These are phyloP conservation scores for Decorospora gaudefroyi DNA, from an alignment of 2,329 filamentous ascomycete species.

Conservation along the genomic window DNA sequence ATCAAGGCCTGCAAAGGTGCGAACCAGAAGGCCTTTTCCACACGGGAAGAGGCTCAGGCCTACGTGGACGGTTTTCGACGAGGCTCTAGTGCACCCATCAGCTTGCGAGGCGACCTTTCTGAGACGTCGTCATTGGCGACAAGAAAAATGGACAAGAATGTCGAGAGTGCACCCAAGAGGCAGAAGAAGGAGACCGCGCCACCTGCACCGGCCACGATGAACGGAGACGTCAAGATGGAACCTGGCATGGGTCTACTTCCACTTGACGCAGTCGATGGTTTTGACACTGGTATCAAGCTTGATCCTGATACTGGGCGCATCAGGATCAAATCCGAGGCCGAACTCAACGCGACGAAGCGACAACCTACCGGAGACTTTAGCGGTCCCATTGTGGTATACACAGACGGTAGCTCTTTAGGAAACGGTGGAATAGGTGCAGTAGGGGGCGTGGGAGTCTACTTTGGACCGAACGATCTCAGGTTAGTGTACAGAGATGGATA, in stretches of 20 bases:
- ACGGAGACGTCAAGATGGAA: slow-evolving; percentile 38
- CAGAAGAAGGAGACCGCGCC: slow-evolving; percentile 42
- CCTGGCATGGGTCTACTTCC: slow-evolving; percentile 62
- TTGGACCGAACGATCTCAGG: slow-evolving; percentile 63
- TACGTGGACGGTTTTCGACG: slow-evolving; percentile 62
- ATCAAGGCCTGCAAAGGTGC: slow-evolving; percentile 73
- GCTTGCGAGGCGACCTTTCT: slow-evolving; percentile 34
- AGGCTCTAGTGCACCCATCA: slow-evolving; percentile 29
- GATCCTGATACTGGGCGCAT: slow-evolving; percentile 59
- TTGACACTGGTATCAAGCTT: slow-evolving; percentile 62
- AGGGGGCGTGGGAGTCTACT: slow-evolving; percentile 67
- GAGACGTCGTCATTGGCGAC: slow-evolving; percentile 30
- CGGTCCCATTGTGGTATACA: slow-evolving; percentile 64
- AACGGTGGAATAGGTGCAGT: slow-evolving; percentile 62
- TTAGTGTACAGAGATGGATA: slow-evolving; percentile 38
- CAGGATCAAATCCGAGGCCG: slow-evolving; percentile 59
- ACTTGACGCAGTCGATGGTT: slow-evolving; percentile 62
- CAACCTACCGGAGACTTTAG: slow-evolving; percentile 50
- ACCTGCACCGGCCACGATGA: slow-evolving; percentile 12
- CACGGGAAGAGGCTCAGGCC: slow-evolving; percentile 70
- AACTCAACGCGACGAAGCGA: slow-evolving; percentile 54
- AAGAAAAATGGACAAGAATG: slow-evolving; percentile 15
- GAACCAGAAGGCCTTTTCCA: slow-evolving; percentile 57
- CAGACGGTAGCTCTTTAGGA: slow-evolving; percentile 64
- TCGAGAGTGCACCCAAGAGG: slow-evolving; percentile 43